Percentiles rank a stretch among this genome's conserved stretches.
phyloP scores from a whole-genome alignment of 208 protist genomes.

The Acanthamoeba royreba region DNA sequence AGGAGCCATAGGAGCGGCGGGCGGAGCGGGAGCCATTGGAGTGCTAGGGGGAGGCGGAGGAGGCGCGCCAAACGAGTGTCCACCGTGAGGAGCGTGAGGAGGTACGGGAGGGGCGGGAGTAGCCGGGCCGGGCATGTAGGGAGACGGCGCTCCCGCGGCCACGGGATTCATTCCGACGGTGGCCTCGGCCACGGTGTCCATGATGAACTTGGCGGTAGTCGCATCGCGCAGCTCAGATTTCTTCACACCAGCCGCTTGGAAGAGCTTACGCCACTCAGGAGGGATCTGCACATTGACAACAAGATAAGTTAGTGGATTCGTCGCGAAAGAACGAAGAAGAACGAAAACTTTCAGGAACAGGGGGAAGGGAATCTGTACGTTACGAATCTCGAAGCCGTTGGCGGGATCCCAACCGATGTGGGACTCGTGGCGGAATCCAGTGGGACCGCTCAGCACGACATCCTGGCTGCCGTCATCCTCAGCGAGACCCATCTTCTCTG shows the following conservation, averaged over 20 bases:
- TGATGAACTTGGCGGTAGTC: conserved; percentile 59
- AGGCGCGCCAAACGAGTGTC: background rate
- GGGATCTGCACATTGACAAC: conserved; percentile 29
- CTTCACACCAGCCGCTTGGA: conserved; percentile 65
- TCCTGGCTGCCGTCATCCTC: background rate
- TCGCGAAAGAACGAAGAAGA: background rate
- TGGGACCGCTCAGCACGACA: conserved; percentile 40
- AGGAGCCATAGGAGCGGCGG: background rate
- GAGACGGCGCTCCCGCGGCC: background rate
- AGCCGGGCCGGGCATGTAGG: too few relatives aligned
- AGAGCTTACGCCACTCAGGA: conserved; percentile 61
- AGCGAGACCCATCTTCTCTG: background rate
- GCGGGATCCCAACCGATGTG: conserved; percentile 64
- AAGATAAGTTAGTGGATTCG: background rate
- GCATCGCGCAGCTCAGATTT: conserved; percentile 61
- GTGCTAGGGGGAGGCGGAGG: background rate
- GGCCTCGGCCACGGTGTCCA: conserved; percentile 53
- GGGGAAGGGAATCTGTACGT: background rate
- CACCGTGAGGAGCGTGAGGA: background rate
- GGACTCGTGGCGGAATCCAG: conserved; percentile 56
- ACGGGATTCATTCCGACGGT: background rate
- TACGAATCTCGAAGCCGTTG: conserved; percentile 56
- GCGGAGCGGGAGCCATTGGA: background rate
- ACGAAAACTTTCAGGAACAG: background rate
- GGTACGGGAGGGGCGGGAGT: background rate